Percentiles rank a stretch among this genome's conserved stretches.
Conservation (phyloP, 2,329 filamentous ascomycete genomes). For the Seiridium cupressi region DNA sequence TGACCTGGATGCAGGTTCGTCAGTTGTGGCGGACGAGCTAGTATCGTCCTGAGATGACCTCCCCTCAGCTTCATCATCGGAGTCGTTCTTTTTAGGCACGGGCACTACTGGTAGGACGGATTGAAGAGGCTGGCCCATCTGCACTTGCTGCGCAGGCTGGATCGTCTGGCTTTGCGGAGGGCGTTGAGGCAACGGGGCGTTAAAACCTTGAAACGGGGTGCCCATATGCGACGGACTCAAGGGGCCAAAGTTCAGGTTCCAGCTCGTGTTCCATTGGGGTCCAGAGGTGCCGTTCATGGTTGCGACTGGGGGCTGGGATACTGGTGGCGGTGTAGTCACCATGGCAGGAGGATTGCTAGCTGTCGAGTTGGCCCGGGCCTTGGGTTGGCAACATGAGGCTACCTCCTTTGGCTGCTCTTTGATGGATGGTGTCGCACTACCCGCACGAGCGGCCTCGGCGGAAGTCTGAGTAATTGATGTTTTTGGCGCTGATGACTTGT, state of each 20-base stretch:
- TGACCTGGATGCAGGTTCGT: not conserved
- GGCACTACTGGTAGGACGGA: not conserved
- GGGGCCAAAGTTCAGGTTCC: not conserved
- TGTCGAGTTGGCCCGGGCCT: not conserved
- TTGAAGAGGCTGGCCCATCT: not conserved
- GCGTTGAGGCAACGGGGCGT: not conserved
- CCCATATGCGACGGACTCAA: not conserved
- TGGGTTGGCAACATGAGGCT: not conserved
- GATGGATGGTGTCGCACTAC: not conserved
- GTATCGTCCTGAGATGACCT: not conserved
- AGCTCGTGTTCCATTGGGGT: not conserved
- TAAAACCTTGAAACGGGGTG: not conserved
- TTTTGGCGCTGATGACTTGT: not conserved
- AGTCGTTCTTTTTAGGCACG: not conserved
- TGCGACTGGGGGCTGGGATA: not conserved
- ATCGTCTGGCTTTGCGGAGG: not conserved
- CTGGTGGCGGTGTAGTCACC: not conserved
- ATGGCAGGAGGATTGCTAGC: not conserved
- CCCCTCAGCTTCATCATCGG: not conserved
- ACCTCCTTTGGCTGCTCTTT: not conserved
- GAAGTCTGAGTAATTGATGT: not conserved
- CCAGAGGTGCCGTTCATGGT: not conserved
- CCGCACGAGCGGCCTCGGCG: not conserved
- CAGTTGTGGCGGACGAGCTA: not conserved
- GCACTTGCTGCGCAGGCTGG: not conserved